Evolutionary conservation across 176 grass and related monocot species (phyloP).

Genomic region (Hordeum vulgare): MorexV3_pseudomolecules_assembly NC_058520.1:516287946-516288445

Average conservation of each 20-base stretch:
- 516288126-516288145: background rate
- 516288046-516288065: background rate
- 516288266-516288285: background rate
- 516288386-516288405: background rate
- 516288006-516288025: constrained; percentile 22
- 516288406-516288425: background rate
- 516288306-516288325: constrained; percentile 26
- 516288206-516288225: background rate
- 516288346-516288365: constrained; percentile 25
- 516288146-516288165: background rate
- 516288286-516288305: constrained; percentile 17
- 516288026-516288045: background rate
- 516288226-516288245: background rate
- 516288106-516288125: background rate
- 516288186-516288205: background rate
- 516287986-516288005: constrained; percentile 34
- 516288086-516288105: background rate
- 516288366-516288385: background rate
- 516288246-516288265: constrained; percentile 6
- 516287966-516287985: background rate
- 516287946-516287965: constrained; percentile 11
- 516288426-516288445: background rate
- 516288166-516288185: background rate
- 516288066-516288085: background rate
- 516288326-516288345: constrained; percentile 36